Percentiles rank a stretch among this genome's conserved stretches.
Evolutionary conservation across 2,329 filamentous ascomycete species (phyloP).

Genomic region (Raffaelea ambrosiae): DNA sequence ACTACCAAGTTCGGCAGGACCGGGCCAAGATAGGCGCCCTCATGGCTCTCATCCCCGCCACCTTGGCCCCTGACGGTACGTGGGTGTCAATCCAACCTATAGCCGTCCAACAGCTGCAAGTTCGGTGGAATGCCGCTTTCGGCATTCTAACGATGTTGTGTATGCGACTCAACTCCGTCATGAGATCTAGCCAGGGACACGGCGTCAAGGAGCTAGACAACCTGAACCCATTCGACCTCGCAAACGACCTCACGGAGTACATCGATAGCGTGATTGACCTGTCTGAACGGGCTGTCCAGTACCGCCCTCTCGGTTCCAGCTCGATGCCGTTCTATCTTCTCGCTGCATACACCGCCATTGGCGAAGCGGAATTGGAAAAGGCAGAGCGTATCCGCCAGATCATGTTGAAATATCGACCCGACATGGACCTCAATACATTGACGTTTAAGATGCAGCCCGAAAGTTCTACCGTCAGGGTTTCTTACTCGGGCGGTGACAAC

Average conservation of each 20-base stretch:
- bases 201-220: background rate
- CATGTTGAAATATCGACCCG: background rate
- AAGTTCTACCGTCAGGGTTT: background rate
- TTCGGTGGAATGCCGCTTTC: conserved; percentile 5
- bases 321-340: conserved; percentile 9
- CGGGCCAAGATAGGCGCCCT: background rate
- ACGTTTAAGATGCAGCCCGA: background rate
- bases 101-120: background rate
- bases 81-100: background rate
- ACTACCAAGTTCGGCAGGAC: conserved; percentile 1
- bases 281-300: conserved; percentile 6
- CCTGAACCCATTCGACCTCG: background rate
- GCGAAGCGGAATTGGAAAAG: background rate
- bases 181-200: too few relatives aligned
- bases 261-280: conserved; percentile 3
- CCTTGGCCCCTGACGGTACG: background rate
- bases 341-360: conserved; percentile 1
- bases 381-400: background rate
- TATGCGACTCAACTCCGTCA: conserved; percentile 6
- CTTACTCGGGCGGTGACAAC: too few relatives aligned
- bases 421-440: background rate
- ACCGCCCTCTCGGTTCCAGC: conserved; percentile 10
- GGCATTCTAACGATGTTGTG: conserved; percentile 7
- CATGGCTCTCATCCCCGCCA: conserved; percentile 2
- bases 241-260: background rate